Base-by-base conservation (phyloP, 192 early-diverging fungal species). In the Podila verticillata region DNA sequence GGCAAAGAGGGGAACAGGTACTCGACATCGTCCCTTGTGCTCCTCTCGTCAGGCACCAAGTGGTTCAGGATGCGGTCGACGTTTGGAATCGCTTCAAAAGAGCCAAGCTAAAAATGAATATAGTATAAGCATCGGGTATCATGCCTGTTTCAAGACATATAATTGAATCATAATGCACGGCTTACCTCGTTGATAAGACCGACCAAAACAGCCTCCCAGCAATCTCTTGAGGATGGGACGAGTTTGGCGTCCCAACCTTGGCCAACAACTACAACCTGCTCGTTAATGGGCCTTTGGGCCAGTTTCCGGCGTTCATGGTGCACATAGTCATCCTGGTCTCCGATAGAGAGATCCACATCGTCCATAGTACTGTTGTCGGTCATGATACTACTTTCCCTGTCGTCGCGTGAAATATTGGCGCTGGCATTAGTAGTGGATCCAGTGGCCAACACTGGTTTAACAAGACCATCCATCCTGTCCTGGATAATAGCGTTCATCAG, bases 111-210 rank as follows among this genome's bases (percentile, higher is more conserved):
- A 47, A 34, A 28, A 63, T 22, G 59, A 54, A 66, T 57, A 26
- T 8, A 7, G 32, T 20, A 24, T 28, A 9, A 36, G 31, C 54
- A 44, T 7, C 24, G 2, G 26, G 31, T 32, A 30, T 4, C 3
- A 28, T 57, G 24, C 20, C 5, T 8, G 15, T 13, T 28, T 28
- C 56, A 28, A 15, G 56, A 57, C 9, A 28, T 22, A 29, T 1
- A 57, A 4, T 28, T 28, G 56, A 12, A 57, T 10, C 20, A 28
- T 20, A 29, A 44, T 15, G 17, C 39, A 4, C 2, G 15, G 17
- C 66, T 61, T 75, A 87, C 81, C 68, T 89, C 84, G 48, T 89
- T 84, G 24, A 89, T 48, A 34, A 83, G 84, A n/a, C 87, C 87
- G 31, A 87, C 82, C 19, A 89, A 49, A 13, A 73, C 68, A 8